Base-by-base conservation (phyloP, 257 asterid genomes). In the Solanum chaucha region DNA sequence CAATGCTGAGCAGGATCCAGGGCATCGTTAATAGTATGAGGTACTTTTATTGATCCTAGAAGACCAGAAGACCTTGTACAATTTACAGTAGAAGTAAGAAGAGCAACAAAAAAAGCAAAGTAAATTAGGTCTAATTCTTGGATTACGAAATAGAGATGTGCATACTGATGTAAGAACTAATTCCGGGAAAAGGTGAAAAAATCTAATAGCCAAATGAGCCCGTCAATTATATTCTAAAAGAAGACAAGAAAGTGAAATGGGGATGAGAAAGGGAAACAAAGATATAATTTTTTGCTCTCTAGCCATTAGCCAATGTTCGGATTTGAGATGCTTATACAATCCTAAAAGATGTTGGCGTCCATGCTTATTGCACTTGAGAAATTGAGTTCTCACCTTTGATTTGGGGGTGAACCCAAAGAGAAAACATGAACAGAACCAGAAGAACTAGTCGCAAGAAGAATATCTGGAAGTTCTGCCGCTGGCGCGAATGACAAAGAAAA, bases 381-480 rank as follows among this genome's bases (percentile, higher is more conserved):
- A 82, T 44, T 20, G 87, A 86, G 88, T 74, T 80, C 90, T 88
- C 91, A 95, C 98, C 98, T 93, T 87, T 94, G 97, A 88, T 88
- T 92, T 83, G 86, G 89, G 88, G 92, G 95, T 87, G 88, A 89
- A 58, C 93, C 92, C 88, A 96, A 92, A 88, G 94, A 92, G 87
- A 96, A 96, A 81, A 93, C 88, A 88, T 95, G 99, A 80, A 91
- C 92, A 51, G 99, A 94, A 78, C 99, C 99, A 19, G 98, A 95
- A 67, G 98, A 93, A 93, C 99, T 95, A 86, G 98, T 91, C 82
- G 99, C 99, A 86, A 95, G 94, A 87, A 96, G 98, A 88, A 95
- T 89, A 88, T 94, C 97, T 22, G 98, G 98, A 90, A 91, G 95
- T 88, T 92, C 97, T 83, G 92, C 88, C 38, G 96, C 94, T 48